Evolutionary conservation across 2,329 filamentous ascomycete genomes (phyloP).

Genomic region (Ascochyta lentis): DNA sequence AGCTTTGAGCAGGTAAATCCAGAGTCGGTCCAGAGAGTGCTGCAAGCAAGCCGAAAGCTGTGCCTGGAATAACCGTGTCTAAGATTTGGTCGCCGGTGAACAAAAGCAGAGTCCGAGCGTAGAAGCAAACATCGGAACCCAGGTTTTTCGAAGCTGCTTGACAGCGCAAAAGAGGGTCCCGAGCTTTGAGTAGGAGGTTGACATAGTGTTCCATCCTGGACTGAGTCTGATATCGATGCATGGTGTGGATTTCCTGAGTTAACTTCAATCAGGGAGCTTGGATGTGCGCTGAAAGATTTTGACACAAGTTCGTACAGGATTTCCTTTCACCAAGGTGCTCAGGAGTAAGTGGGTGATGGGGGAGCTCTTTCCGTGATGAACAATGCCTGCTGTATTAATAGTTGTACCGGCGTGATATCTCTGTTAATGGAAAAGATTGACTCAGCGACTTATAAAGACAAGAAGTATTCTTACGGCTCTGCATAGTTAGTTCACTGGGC

Average conservation of each 20-base stretch:
- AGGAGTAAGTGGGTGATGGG: not conserved
- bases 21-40: slow-evolving; percentile 17
- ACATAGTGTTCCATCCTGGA: not conserved
- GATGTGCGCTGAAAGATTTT: not conserved
- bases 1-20: slow-evolving; percentile 14
- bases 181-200: not conserved
- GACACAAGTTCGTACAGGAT: not conserved
- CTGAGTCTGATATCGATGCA: not conserved
- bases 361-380: not conserved
- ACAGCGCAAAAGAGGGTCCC: not conserved
- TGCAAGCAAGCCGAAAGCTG: slow-evolving; percentile 15
- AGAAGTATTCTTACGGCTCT: not conserved
- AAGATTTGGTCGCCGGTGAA: slow-evolving; percentile 13
- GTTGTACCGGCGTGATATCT: not conserved
- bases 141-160: not conserved
- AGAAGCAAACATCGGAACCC: not conserved
- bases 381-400: not conserved
- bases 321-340: not conserved
- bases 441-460: not conserved
- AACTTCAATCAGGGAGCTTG: not conserved
- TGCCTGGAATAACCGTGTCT: slow-evolving; percentile 21
- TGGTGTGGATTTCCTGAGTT: not conserved
- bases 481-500: too few species aligned
- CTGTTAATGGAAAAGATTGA: not conserved
- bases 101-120: not conserved